Evolutionary conservation across 2,329 filamentous ascomycete genomes (phyloP), one percentile per base, ranked within the genome.

Genomic region (Aspergillus ustus): DNA sequence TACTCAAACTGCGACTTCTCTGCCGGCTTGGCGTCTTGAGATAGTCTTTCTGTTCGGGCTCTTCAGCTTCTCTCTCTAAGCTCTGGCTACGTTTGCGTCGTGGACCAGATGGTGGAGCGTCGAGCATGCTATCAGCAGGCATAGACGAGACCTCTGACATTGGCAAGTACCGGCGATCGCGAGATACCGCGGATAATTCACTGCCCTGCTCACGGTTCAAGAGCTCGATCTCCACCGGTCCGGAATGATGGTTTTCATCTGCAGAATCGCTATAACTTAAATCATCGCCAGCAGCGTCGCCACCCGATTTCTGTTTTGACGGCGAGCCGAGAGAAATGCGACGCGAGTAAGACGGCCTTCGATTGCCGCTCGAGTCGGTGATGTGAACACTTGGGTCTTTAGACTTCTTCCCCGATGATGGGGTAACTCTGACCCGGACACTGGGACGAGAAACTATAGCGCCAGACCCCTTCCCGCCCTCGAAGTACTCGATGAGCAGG

Each of bases 401-500:
- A 72, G 78, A 79, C 72, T 83, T 87, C 75, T 82, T 85, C 67
- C 79, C 81, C 25, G 84, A 84, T 44, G 91, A 92, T 15, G 93
- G 93, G 15, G 92, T 96, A 64, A 97, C 85, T 68, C 89, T 86
- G 57, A 92, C 89, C 69, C 89, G 82, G 57, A 97, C 92, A 75
- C 92, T 96, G 13, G 93, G 93, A 69, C 91, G 89, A 70, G 90
- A 89, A 69, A 87, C 85, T 37, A 82, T 80, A 71, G 72, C 69
- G 60, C 69, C 83, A 82, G 69, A 83, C 55, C 70, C 83, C 60
- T 85, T 93, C 65, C 89, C 87, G 68, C 88, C 91, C 79, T 97
- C 93, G 72, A 96, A 97, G 78, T 96, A 97, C 80, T 97, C 93
- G 72, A 97, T 97, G 70, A 97, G 83, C 67, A 97, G 84, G 60